Base-by-base conservation (phyloP, 805 yeast genomes). In the Debaryomyces hansenii region DNA sequence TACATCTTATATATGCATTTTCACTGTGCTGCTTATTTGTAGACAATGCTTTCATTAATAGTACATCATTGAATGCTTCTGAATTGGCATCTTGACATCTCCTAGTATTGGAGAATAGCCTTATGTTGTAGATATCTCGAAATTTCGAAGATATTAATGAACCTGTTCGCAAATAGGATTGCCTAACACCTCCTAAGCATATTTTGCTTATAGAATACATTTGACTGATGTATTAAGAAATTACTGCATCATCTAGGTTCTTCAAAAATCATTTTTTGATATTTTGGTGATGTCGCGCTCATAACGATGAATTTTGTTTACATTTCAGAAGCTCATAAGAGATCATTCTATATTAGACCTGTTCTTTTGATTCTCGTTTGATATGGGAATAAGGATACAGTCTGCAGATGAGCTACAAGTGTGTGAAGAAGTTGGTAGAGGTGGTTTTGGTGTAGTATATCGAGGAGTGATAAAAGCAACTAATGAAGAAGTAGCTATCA, bases 361-460 rank as follows among this genome's bases (percentile, higher is more conserved):
- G 10, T 24, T 24, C 27, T 24, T 24, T 9, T 16, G 4, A 24
- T 24, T 24, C 27, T 24, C 27, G 27, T 6, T 24, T 24, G 27
- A 9, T 24, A 34, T 31, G 34, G 29, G 20, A n/a, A 42, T 39
- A 33, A 40, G 66, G 39, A 57, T 69, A 16, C 29, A 55, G 37
- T 61, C 69, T 18, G 64, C 72, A 5, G 74, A 69, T 12, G 74
- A 73, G 51, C 55, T 73, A 15, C 73, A 72, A 40, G 68, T 73
- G 2, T 71, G 68, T 51, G 77, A 73, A 47, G 75, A 86, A 61
- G 79, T 87, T 4, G 94, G 94, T 4, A 68, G 85, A 45, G 94
- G 94, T 1, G 87, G 88, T 7, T 87, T 86, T 62, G 94, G 94
- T 0, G 84, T 81, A 3, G 94, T 87, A 1, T 87, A 81, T 62